phyloP scores from a whole-genome alignment of 306 rosid genomes.

The Rubus idaeus region DNA sequence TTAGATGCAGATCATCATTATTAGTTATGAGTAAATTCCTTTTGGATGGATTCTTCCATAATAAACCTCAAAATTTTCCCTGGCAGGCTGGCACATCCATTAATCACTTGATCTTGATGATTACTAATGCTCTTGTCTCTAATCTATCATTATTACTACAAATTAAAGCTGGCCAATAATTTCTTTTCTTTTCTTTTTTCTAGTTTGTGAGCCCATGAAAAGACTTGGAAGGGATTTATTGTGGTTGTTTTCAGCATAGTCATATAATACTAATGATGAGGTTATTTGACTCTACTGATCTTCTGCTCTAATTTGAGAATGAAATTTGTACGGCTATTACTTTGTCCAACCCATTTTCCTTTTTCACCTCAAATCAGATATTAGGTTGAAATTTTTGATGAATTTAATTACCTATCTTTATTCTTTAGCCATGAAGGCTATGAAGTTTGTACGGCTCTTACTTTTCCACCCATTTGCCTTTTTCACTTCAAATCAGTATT shows the following conservation, averaged over 20 bases:
- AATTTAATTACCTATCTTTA: neutral
- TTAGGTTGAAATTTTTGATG: slow-evolving; percentile 1
- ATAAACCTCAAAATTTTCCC: neutral
- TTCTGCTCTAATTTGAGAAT: neutral
- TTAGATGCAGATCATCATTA: neutral
- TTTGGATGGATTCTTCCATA: neutral
- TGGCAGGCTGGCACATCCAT: neutral
- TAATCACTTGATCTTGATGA: neutral
- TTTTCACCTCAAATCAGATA: neutral
- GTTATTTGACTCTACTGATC: neutral
- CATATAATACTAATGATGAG: neutral
- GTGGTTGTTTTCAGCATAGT: neutral
- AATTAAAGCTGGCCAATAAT: neutral
- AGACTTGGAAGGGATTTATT: too few relatives aligned
- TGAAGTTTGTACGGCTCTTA: neutral
- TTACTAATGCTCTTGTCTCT: neutral
- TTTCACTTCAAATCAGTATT: neutral
- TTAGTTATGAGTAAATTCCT: too few relatives aligned
- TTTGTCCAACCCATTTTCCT: neutral
- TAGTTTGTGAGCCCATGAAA: too few relatives aligned
- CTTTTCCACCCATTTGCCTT: neutral
- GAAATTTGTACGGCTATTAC: neutral
- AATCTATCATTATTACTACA: neutral
- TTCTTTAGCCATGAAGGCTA: neutral
- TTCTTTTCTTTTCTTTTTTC: too few relatives aligned